A percentile compares a stretch with the other conserved stretches of the same genome.
Evolutionary conservation across 1,139 yeast species (phyloP).

Genomic region (Candida albicans): DNA sequence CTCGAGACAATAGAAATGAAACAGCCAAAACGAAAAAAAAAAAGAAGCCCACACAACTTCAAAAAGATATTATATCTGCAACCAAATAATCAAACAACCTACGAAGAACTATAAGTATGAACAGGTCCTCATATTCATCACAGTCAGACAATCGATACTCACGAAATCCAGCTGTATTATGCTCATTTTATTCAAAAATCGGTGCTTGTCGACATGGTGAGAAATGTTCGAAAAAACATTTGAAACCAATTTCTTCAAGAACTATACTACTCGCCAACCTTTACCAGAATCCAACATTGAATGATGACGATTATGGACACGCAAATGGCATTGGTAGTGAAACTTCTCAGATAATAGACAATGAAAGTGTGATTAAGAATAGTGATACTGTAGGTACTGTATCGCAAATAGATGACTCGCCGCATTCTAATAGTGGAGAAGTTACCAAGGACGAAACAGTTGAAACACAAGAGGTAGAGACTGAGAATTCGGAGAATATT

Average conservation of each 20-base stretch:
- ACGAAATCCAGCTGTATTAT: conserved; percentile 15
- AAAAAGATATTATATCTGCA: neutral
- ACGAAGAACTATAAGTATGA: neutral
- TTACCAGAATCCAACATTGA: conserved; percentile 62
- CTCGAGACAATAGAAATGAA: neutral
- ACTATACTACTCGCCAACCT: conserved; percentile 70
- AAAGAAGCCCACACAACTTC: neutral
- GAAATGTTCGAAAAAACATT: conserved; percentile 77
- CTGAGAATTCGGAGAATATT: too few species aligned
- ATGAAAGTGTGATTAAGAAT: neutral
- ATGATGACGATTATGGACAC: conserved; percentile 26
- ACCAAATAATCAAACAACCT: neutral
- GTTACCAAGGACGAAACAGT: neutral
- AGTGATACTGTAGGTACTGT: too few species aligned
- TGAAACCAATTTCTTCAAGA: conserved; percentile 64
- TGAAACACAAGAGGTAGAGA: neutral
- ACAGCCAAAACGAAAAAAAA: neutral
- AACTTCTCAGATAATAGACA: neutral
- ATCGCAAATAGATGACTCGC: too few species aligned
- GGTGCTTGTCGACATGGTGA: conserved; percentile 97
- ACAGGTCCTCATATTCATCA: neutral
- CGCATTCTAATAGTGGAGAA: neutral
- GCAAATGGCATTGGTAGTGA: neutral
- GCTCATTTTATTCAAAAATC: conserved; percentile 71
- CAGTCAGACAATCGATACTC: neutral